These are phyloP conservation scores for Quercus tomentella DNA, from an alignment of 331 rosid species.

Conservation along the genomic window DNA sequence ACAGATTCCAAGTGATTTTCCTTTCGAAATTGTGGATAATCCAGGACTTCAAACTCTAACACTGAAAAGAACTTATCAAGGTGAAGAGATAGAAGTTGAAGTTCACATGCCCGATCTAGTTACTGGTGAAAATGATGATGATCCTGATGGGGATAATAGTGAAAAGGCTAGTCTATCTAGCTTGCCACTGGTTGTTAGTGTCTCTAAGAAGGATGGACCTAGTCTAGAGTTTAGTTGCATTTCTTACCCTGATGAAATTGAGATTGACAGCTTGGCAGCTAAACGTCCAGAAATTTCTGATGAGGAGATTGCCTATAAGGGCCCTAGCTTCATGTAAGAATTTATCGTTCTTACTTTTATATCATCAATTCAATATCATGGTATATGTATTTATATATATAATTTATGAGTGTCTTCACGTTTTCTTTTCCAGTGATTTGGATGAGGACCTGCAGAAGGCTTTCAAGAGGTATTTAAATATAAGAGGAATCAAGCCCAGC, in stretches of 20 bases:
- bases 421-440: slow-evolving; percentile 55
- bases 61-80: slow-evolving; percentile 66
- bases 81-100: slow-evolving; percentile 70
- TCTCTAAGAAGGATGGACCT: slow-evolving; percentile 70
- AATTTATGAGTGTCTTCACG: neutral
- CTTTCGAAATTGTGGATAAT: slow-evolving; percentile 66
- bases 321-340: slow-evolving; percentile 85
- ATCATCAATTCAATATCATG: neutral
- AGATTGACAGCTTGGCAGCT: slow-evolving; percentile 63
- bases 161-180: slow-evolving; percentile 51
- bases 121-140: slow-evolving; percentile 45
- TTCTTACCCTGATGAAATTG: slow-evolving; percentile 75
- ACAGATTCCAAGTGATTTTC: slow-evolving; percentile 53
- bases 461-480: slow-evolving; percentile 75
- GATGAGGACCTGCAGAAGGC: slow-evolving; percentile 84
- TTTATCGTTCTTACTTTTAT: neutral
- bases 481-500: slow-evolving; percentile 88
- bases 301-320: slow-evolving; percentile 75
- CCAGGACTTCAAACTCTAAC: slow-evolving; percentile 61
- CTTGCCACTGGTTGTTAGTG: slow-evolving; percentile 65
- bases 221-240: slow-evolving; percentile 63
- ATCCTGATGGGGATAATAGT: slow-evolving; percentile 23
- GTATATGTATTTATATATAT: neutral
- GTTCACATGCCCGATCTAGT: slow-evolving; percentile 92
- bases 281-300: slow-evolving; percentile 60